These are phyloP conservation scores for Phaeosphaeria sp. DNA, from an alignment of 2,329 filamentous ascomycete genomes.

Conservation along the genomic window DNA sequence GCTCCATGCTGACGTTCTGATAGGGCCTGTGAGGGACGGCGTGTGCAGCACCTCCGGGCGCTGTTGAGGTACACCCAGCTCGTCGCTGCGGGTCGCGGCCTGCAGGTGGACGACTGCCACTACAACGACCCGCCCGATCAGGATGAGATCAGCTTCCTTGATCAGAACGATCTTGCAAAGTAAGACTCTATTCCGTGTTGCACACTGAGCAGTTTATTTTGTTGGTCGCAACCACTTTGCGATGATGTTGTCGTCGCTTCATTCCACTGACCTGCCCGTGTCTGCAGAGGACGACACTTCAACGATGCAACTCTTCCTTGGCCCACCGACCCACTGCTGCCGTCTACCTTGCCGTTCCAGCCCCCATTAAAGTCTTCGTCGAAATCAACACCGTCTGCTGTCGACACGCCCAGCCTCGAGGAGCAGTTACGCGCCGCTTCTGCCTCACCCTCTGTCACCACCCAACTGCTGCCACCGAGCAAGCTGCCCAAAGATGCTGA, in stretches of 20 bases:
- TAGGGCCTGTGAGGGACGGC: constrained; percentile 70
- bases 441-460: constrained; percentile 40
- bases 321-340: constrained; percentile 36
- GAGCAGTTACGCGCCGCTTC: constrained; percentile 45
- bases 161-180: constrained; percentile 65
- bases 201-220: neutral
- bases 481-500: constrained; percentile 19
- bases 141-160: constrained; percentile 61
- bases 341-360: constrained; percentile 33
- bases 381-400: constrained; percentile 31
- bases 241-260: constrained; percentile 28
- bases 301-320: constrained; percentile 61
- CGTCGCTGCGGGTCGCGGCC: constrained; percentile 61
- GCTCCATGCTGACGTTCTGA: constrained; percentile 35
- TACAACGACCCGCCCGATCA: constrained; percentile 61
- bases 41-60: constrained; percentile 90
- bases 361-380: constrained; percentile 24
- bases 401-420: constrained; percentile 33
- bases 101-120: constrained; percentile 62
- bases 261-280: constrained; percentile 38
- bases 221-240: constrained; percentile 8
- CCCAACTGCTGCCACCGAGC: constrained; percentile 28
- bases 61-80: constrained; percentile 77
- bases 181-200: constrained; percentile 47
- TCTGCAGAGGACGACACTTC: constrained; percentile 62